Base-by-base conservation (phyloP, 805 yeast genomes). In the Saccharomycopsis lassenensis region DNA sequence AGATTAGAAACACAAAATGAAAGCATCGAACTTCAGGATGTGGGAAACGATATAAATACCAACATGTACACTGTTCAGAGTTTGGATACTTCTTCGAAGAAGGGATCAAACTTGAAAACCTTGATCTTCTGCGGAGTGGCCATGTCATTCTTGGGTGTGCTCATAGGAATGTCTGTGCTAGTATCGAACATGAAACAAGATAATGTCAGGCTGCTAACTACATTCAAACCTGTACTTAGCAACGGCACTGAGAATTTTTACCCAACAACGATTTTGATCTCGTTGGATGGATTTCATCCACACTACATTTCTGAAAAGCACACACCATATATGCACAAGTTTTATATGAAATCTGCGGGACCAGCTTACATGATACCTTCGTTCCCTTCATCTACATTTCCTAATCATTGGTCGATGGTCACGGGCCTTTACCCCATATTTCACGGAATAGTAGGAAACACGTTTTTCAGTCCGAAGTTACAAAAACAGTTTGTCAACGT, bases 271-370 rank as follows among this genome's bases (percentile, higher is more conserved):
- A 58, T 87, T 1, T 52, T 86, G 31, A 63, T 87, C 1, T 84
- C 95, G 1, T 55, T 89, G 20, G 95, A 84, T 54, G 95, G 95
- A 7, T 80, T 87, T 54, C 94, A 87, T 51, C 96, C 96, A 2
- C 89, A 83, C 50, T 81, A 85, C 52, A 71, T 87, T 8, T 74
- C 77, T 2, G 48, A 67, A 4, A 58, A 62, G 14, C 50, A 65
- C 21, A 87, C 95, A 0, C 97, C 97, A 1, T 62, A 72, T 24
- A 51, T 87, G 52, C 76, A 80, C 50, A 55, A 62, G 7, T 54
- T 87, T 53, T 57, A 74, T 44, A 45, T 63, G 3, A 56, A 70
- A 18, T 67, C 63, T 4, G 68, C 62, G 34, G 79, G 77, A 11
- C 74, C 85, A 3, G 95, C 96, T 1, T 85, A 71, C 50, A 83